phyloP scores from a whole-genome alignment of 2,329 filamentous ascomycete genomes.

The Colletotrichum australisinense region DNA sequence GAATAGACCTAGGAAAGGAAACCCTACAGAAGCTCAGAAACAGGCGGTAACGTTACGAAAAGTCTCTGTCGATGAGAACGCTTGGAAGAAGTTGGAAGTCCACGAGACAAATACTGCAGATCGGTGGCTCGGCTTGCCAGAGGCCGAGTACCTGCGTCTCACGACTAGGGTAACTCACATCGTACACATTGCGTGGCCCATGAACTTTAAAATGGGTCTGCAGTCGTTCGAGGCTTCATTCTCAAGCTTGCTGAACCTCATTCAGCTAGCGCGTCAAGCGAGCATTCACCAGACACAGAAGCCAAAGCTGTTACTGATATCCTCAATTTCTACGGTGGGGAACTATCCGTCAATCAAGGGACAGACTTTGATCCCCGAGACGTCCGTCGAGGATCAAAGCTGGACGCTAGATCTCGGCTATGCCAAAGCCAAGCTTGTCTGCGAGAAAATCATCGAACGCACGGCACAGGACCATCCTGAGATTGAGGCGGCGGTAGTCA shows the following conservation, averaged over 20 bases:
- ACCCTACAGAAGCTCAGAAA: too few relatives aligned
- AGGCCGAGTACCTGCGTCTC: slow-evolving; percentile 34
- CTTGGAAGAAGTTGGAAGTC: too few relatives aligned
- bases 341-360: slow-evolving; percentile 22
- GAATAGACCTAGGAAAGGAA: background rate
- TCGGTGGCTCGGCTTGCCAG: too few relatives aligned
- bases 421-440: slow-evolving; percentile 40
- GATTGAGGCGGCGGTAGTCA: slow-evolving; percentile 34
- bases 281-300: background rate
- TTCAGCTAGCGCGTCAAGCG: slow-evolving; percentile 31
- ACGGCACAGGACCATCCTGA: slow-evolving; percentile 19
- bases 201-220: slow-evolving; percentile 39
- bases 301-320: background rate
- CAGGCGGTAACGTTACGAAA: too few relatives aligned
- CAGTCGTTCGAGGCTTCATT: slow-evolving; percentile 38
- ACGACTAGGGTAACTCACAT: slow-evolving; percentile 35
- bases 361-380: slow-evolving; percentile 27
- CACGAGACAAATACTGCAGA: too few relatives aligned
- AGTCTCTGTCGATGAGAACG: too few relatives aligned
- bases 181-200: slow-evolving; percentile 40
- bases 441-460: slow-evolving; percentile 38
- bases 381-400: slow-evolving; percentile 17
- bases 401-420: slow-evolving; percentile 38
- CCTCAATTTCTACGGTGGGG: background rate
- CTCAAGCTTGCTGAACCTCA: slow-evolving; percentile 36